Evolutionary conservation across 257 asterid genomes (phyloP).

Genomic region (Solanum clarkiae): DNA sequence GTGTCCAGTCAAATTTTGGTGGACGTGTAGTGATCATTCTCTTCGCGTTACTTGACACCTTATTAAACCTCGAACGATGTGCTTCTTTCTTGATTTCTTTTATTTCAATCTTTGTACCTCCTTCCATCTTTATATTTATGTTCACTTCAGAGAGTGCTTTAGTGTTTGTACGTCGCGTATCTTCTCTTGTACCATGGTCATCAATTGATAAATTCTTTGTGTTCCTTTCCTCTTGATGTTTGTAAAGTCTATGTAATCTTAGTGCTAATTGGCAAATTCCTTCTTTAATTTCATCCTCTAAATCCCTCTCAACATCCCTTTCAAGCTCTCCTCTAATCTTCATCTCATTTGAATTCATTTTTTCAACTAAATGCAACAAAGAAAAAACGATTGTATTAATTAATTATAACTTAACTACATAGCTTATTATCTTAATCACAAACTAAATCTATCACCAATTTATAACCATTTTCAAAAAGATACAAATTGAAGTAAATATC

Average conservation of each 20-base stretch:
- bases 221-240: conserved; percentile 28
- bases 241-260: conserved; percentile 45
- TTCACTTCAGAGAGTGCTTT: conserved; percentile 33
- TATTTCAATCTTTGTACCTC: conserved; percentile 39
- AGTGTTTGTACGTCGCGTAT: neutral
- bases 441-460: neutral
- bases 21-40: neutral
- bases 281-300: conserved; percentile 61
- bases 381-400: neutral
- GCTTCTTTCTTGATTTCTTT: conserved; percentile 48
- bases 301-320: conserved; percentile 33
- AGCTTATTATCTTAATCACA: neutral
- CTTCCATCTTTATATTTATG: conserved; percentile 53
- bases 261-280: conserved; percentile 46
- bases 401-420: neutral
- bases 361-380: neutral
- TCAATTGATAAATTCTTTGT: neutral
- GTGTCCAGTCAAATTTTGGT: conserved; percentile 41
- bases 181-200: neutral
- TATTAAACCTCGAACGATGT: neutral
- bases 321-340: conserved; percentile 46
- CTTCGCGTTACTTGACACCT: neutral
- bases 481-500: neutral
- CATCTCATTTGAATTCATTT: conserved; percentile 37
- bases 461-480: no score